Evolutionary conservation across 164 flowering plant species (phyloP).

Genomic region (Magnolia sinica): DNA sequence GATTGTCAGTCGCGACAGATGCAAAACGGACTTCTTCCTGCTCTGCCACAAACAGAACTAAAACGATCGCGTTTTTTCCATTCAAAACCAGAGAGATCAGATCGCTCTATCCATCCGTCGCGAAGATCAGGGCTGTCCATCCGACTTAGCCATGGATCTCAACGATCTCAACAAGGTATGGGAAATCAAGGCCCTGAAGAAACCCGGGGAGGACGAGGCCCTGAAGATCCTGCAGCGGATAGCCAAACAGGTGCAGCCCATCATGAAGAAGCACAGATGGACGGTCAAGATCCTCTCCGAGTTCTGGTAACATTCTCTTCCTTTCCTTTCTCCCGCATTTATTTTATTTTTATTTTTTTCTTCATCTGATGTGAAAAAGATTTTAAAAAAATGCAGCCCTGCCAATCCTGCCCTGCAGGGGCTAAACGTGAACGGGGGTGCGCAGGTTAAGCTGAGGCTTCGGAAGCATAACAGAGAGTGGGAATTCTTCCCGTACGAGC

Average conservation of each 20-base stretch:
- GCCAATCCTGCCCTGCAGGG: constrained; percentile 67
- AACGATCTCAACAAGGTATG: constrained; percentile 81
- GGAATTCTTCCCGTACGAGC: constrained; percentile 71
- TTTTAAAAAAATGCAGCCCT: constrained; percentile 46
- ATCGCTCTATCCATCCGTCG: not conserved
- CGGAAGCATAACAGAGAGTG: constrained; percentile 65
- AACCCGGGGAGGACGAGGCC: constrained; percentile 66
- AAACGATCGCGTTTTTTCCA: not conserved
- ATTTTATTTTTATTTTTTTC: not conserved
- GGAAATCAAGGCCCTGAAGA: constrained; percentile 83
- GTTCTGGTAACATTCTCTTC: constrained; percentile 48
- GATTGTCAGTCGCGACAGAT: no score
- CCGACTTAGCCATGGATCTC: constrained; percentile 39
- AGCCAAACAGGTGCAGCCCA: constrained; percentile 93
- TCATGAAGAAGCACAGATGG: constrained; percentile 86
- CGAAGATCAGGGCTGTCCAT: not conserved
- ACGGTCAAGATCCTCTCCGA: constrained; percentile 89
- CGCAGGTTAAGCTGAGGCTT: constrained; percentile 73
- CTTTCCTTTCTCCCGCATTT: constrained; percentile 1
- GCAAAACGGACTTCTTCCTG: not conserved
- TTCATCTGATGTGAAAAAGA: not conserved
- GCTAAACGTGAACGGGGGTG: constrained; percentile 76
- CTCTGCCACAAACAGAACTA: not conserved
- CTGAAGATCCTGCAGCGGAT: constrained; percentile 56
- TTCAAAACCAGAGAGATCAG: not conserved